Evolutionary conservation across 768 basidiomycete species (phyloP), one percentile per base, ranked within the genome.

Genomic region (Termitomyces sp.): DNA sequence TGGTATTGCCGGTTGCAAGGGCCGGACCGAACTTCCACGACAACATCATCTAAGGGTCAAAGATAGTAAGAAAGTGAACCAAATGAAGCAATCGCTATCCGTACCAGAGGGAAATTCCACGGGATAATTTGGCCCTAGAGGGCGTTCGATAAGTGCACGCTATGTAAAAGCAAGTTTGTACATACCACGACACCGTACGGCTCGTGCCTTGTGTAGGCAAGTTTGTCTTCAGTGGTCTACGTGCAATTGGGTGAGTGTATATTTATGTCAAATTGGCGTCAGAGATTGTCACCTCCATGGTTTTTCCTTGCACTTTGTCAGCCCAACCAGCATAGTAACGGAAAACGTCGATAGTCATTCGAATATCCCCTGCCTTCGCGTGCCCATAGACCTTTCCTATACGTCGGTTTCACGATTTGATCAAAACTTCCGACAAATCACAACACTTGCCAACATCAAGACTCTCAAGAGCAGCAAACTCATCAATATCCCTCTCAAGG

Each of bases 321-420:
- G 91, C 89, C 85, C 89, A 89, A 29, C 92, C 93, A 46, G 84
- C 90, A 64, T 87, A 95, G 73, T 93, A 95, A 38, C 82, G 76
- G 58, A 92, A 69, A 47, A 75, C 74, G 27, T 67, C 75, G 54
- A 83, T 76, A 3, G 78, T 69, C 53, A 71, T 70, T 2, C 65
- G 59, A 4, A 89, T 68, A 61, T 89, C 89, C 0, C 64, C 69
- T 14, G 66, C 71, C 59, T 73, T 81, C 27, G 82, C 75, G 68
- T 70, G 73, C 8, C 35, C 42, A 65, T 80, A 86, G 1, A 82
- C 78, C 69, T 87, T 89, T 23, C 84, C 82, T 82, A 25, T 12
- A 37, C 23, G 17, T 37, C 21, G 17, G 3, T 9, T 27, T 38
- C 5, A 38, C 16, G 5, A 19, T 45, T 11, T 47, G 23, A 47